A percentile compares a stretch with the other conserved stretches of the same genome.
Conservation (phyloP, 495 filamentous ascomycete species). For the Mycothermus thermophilus region DNA sequence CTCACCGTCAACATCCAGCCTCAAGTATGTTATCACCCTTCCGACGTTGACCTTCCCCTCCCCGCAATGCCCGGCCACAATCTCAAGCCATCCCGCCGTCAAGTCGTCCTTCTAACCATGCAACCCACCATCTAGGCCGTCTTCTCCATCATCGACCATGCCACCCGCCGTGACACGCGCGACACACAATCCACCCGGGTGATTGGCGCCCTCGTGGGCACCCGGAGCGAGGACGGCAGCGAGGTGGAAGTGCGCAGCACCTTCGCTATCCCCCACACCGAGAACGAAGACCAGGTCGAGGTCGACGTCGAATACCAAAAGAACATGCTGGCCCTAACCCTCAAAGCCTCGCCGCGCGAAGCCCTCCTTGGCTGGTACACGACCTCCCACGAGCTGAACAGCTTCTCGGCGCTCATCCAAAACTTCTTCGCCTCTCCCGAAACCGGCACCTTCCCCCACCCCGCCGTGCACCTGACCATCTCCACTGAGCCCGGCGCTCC, state of each 20-base stretch:
- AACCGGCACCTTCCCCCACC: constrained; percentile 91
- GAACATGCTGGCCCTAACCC: constrained; percentile 87
- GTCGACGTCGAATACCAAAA: constrained; percentile 99
- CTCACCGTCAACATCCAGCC: constrained; percentile 88
- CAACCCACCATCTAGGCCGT: constrained; percentile 47
- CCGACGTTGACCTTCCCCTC: no score
- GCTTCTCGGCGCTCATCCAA: constrained; percentile 94
- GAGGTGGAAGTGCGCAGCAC: constrained; percentile 90
- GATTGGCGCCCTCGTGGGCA: constrained; percentile 87
- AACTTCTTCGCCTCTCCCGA: constrained; percentile 98
- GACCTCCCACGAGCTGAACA: constrained; percentile 88
- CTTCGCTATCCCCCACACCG: constrained; percentile 95
- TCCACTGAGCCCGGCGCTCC: constrained; percentile 73
- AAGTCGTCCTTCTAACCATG: background rate
- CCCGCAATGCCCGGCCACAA: background rate
- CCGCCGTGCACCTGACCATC: constrained; percentile 89
- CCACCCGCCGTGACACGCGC: constrained; percentile 75
- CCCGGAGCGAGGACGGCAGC: constrained; percentile 85
- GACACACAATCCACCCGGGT: constrained; percentile 84
- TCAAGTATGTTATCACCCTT: constrained; percentile 48
- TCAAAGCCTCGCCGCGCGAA: constrained; percentile 88
- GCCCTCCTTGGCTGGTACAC: constrained; percentile 97
- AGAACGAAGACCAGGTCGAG: constrained; percentile 96
- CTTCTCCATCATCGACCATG: constrained; percentile 95
- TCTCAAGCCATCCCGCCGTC: constrained; percentile 5